Evolutionary conservation across 1,284 basidiomycete species (phyloP).

Genomic region (Microbotryomycetes sp.): DNA sequence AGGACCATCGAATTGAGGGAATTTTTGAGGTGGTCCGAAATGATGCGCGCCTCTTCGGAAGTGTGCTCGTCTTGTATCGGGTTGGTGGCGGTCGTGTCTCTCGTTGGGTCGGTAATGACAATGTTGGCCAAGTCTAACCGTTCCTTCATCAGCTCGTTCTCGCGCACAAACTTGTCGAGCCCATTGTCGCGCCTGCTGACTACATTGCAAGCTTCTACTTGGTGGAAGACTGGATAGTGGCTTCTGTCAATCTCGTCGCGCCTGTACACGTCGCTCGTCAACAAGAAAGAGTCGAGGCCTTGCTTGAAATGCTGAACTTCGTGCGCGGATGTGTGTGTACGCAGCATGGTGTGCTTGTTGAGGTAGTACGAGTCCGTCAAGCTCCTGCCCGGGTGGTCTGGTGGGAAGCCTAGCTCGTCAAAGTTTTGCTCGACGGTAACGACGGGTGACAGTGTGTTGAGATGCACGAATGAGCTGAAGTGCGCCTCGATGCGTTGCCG

Average conservation of each 20-base stretch:
- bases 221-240: constrained; percentile 98
- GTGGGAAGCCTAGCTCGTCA: constrained; percentile 88
- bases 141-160: constrained; percentile 53
- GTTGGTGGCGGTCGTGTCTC: constrained; percentile 59
- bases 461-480: constrained; percentile 60
- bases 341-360: constrained; percentile 80
- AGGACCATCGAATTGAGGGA: constrained; percentile 84
- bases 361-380: constrained; percentile 93
- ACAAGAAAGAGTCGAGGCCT: constrained; percentile 73
- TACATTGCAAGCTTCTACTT: constrained; percentile 90
- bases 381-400: constrained; percentile 85
- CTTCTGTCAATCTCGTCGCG: constrained; percentile 96
- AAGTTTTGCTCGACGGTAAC: constrained; percentile 92
- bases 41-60: constrained; percentile 58
- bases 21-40: constrained; percentile 80
- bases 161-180: constrained; percentile 53
- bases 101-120: constrained; percentile 76
- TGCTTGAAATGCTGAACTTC: constrained; percentile 83
- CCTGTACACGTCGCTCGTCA: constrained; percentile 97
- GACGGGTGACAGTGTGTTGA: constrained; percentile 61
- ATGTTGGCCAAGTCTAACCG: constrained; percentile 64
- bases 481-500: constrained; percentile 77
- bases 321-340: constrained; percentile 96
- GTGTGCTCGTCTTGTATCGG: constrained; percentile 74
- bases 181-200: constrained; percentile 45